A percentile compares a stretch with the other conserved stretches of the same genome.
Conservation (phyloP, 306 rosid species). For the Lotus japonicus region DNA sequence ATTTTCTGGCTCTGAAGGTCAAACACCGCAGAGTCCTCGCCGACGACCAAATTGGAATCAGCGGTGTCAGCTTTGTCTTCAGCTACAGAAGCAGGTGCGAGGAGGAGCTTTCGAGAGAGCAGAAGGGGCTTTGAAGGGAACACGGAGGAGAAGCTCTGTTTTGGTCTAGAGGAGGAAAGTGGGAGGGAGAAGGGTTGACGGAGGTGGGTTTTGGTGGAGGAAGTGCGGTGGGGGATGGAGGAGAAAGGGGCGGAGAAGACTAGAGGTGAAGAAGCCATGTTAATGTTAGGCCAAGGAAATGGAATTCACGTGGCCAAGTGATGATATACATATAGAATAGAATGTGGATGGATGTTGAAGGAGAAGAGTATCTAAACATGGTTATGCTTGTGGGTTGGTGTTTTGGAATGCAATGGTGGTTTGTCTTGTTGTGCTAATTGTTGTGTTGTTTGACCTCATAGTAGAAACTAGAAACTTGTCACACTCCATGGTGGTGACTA, state of each 20-base stretch:
- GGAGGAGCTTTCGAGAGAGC: slow-evolving; percentile 11
- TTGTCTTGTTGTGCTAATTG: not conserved
- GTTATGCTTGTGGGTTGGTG: slow-evolving; percentile 11
- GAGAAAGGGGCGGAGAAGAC: slow-evolving; percentile 28
- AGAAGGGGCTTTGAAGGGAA: not conserved
- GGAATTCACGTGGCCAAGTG: not conserved
- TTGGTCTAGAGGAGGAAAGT: not conserved
- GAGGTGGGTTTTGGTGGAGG: not conserved
- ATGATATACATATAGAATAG: not conserved
- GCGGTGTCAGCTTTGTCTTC: not conserved
- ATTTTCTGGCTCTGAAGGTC: slow-evolving; percentile 57
- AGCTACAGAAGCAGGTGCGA: slow-evolving; percentile 24
- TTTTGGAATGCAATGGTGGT: not conserved
- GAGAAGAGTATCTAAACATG: slow-evolving; percentile 12
- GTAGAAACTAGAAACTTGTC: too few relatives aligned
- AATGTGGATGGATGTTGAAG: not conserved
- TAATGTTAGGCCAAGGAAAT: not conserved
- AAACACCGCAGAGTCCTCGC: slow-evolving; percentile 74
- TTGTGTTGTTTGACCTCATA: not conserved
- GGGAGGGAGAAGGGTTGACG: not conserved
- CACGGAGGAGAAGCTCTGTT: not conserved
- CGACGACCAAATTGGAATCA: slow-evolving; percentile 35
- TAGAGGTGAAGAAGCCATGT: slow-evolving; percentile 37
- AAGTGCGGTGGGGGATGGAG: slow-evolving; percentile 6
- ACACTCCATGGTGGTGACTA: too few relatives aligned